phyloP scores from a whole-genome alignment of 257 asterid genomes.

The Dorcoceras hygrometricum region DNA sequence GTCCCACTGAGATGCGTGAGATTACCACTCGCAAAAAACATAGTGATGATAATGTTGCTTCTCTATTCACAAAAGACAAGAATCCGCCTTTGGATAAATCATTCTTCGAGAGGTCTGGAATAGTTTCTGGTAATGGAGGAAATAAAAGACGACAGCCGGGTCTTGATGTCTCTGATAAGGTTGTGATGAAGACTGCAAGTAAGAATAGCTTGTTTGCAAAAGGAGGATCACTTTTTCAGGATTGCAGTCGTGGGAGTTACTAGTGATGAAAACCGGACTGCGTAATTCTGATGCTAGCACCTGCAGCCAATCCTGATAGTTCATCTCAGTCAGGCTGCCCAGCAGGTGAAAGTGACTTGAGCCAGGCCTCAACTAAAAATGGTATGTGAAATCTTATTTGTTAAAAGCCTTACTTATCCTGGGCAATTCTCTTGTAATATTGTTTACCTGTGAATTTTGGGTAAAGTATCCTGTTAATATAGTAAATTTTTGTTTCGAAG shows the following conservation, averaged over 20 bases:
- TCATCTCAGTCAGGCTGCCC: conserved; percentile 57
- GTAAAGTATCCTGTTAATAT: conserved; percentile 6
- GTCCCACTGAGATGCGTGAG: conserved; percentile 25
- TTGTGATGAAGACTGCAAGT: conserved; percentile 30
- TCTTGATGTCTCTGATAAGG: conserved; percentile 4
- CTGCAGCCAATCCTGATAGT: conserved; percentile 48
- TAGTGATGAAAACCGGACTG: conserved; percentile 41
- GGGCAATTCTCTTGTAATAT: neutral
- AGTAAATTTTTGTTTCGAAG: too few species aligned
- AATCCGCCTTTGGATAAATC: neutral
- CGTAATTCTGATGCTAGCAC: conserved; percentile 43
- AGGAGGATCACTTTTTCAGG: conserved; percentile 40
- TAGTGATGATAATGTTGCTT: conserved; percentile 21
- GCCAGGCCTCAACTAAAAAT: conserved; percentile 42
- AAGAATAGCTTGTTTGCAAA: conserved; percentile 27
- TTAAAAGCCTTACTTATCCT: conserved; percentile 5
- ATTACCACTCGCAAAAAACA: conserved; percentile 27
- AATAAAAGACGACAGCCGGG: neutral
- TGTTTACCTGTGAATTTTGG: neutral
- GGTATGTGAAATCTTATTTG: conserved; percentile 34
- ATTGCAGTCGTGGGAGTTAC: conserved; percentile 55
- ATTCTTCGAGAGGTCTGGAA: neutral
- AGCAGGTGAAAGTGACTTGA: conserved; percentile 48
- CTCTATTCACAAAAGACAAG: neutral
- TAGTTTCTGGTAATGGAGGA: neutral